These are phyloP conservation scores for Gracilaria vermiculophylla DNA, from an alignment of 23 red algal species.

Conservation along the genomic window DNA sequence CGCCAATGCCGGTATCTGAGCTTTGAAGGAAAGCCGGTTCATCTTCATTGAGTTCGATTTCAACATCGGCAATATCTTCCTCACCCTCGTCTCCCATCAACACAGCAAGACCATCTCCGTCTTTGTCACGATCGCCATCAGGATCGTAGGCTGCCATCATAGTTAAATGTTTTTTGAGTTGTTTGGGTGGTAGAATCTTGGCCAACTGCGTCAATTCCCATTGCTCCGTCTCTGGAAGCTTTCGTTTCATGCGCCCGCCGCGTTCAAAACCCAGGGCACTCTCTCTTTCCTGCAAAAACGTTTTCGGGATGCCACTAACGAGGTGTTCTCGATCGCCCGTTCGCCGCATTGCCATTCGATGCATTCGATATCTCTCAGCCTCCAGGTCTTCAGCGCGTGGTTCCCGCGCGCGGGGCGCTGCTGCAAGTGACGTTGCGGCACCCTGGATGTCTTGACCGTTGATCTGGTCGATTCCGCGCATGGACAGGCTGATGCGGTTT, in stretches of 20 bases:
- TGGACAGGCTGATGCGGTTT: conserved; percentile 60
- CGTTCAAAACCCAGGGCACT: conserved; percentile 15
- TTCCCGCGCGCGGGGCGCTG: not conserved
- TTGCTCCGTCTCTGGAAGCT: conserved; percentile 80
- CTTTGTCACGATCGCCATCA: conserved; percentile 36
- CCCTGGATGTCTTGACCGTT: conserved; percentile 31
- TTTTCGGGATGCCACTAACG: conserved; percentile 30
- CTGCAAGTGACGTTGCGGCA: not conserved
- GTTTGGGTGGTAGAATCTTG: conserved; percentile 75
- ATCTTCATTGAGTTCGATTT: conserved; percentile 95
- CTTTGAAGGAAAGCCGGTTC: conserved; percentile 77
- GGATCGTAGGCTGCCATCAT: conserved; percentile 18
- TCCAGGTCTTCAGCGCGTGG: conserved; percentile 11
- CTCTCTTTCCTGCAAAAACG: conserved; percentile 25
- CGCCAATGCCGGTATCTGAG: conserved; percentile 17
- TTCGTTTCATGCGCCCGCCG: conserved; percentile 38
- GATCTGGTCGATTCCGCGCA: conserved; percentile 78
- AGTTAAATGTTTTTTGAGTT: conserved; percentile 43
- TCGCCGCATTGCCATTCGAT: conserved; percentile 18
- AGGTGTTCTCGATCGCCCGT: conserved; percentile 16
- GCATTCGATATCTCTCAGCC: conserved; percentile 18
- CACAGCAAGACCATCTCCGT: conserved; percentile 37
- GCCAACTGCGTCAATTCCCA: conserved; percentile 91
- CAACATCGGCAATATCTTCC: conserved; percentile 67
- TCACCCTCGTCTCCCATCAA: conserved; percentile 68